Evolutionary conservation across 192 early-diverging fungal genomes (phyloP), one percentile per base, ranked within the genome.

Genomic region (Entomortierella lignicola): DNA sequence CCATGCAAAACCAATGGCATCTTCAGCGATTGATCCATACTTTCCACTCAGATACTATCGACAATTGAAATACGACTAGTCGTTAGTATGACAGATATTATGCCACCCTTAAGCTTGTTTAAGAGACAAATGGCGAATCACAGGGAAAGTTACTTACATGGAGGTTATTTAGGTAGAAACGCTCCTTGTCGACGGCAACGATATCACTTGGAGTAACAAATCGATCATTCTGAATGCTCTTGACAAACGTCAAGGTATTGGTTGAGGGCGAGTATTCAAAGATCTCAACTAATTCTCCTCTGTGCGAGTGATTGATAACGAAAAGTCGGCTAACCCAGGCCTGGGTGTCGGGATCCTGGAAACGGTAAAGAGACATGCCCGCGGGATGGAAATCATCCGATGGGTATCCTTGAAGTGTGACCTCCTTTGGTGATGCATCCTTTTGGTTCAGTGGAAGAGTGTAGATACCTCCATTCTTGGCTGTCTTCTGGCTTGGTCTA

Each of bases 241-340:
- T 79, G 62, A 79, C 67, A 52, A 51, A 44, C 5, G 62, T 79
- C 43, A 79, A 30, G 3, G 55, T 47, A 27, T 69, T 79, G 25
- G 37, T 27, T 25, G 34, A 27, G 0, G 63, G 1, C 44, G 75
- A 65, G 15, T 70, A 79, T 20, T 79, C 75, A 79, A 79, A 79
- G 37, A 79, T 23, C 57, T 79, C 75, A 41, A 79, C 75, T n/a
- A 65, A 18, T 50, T 79, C 75, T 18, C 75, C 75, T n/a, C 55
- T 60, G 52, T 79, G 75, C 0, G 75, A 79, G 37, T 79, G 66
- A 57, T 79, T 79, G 63, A 79, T 79, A 17, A 79, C 75, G 55
- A 79, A 79, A n/a, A 79, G 41, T 18, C 68, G 66, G 31, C 44
- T 66, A 27, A 34, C 52, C 57, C 55, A 70, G 8, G 50, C 27